Evolutionary conservation across 495 filamentous ascomycete genomes (phyloP), one percentile per base, ranked within the genome.

Genomic region (Pyronema domesticum): DNA sequence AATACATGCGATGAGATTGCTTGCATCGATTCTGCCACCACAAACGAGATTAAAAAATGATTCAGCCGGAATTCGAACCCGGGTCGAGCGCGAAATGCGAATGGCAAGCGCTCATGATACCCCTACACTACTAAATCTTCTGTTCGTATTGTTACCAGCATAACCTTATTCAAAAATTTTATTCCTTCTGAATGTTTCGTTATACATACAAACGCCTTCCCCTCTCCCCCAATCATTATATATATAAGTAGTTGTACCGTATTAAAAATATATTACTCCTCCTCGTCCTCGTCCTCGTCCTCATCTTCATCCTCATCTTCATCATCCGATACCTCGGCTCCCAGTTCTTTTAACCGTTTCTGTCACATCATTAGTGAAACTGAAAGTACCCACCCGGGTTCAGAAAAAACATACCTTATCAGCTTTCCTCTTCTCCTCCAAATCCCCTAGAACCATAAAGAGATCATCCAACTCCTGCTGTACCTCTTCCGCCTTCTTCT

Each of bases 391-490:
- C 11, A 8, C 6, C 53, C 45, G 42, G 3, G 48, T 10, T 10
- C 44, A 13, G 14, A 23, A 35, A 30, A 56, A 51, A 71, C 73
- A 62, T 72, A 86, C 85, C 78, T 88, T 91, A 62, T 91, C 87
- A 55, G 78, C 78, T 8, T 74, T 71, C 55, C 81, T 73, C 72
- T 89, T 93, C 48, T 88, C 82, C 67, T 94, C 86, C n/a, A 91
- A 60, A 61, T 94, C 86, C n/a, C 77, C 82, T 66, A 94, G 83
- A 35, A 94, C 80, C 72, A 91, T 83, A 37, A 94, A 69, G 60
- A 94, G 71, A 67, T 94, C 86, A 59, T 94, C 86, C 34, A 89
- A 69, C 64, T 93, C 85, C 17, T 68, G 85, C 60, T 89, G 85
- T 37, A 70, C 67, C 39, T 56, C 62, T 17, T 59, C 52, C 7